These are phyloP conservation scores for Phytophthora capsici DNA, from an alignment of 352 stramenopile genomes.

Conservation along the genomic window DNA sequence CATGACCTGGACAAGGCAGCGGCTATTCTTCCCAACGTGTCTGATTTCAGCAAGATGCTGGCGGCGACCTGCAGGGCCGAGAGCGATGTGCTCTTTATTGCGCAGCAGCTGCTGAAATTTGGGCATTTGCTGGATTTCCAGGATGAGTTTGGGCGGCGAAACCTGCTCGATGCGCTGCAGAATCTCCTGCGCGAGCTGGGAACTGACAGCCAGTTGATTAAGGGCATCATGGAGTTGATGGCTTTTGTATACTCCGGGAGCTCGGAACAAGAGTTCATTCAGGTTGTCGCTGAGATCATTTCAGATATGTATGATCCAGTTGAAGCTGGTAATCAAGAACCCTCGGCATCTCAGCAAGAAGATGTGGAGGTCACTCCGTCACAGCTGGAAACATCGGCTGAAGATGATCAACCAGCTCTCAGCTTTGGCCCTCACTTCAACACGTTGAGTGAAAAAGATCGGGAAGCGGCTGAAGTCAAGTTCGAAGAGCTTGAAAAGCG, in stretches of 20 bases:
- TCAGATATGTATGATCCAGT: constrained; percentile 81
- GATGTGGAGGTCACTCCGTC: constrained; percentile 26
- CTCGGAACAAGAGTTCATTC: constrained; percentile 80
- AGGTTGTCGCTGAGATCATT: constrained; percentile 78
- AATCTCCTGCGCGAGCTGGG: constrained; percentile 63
- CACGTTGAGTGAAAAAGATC: constrained; percentile 61
- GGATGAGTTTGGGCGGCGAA: constrained; percentile 79
- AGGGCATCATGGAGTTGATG: constrained; percentile 78
- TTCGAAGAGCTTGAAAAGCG: constrained; percentile 72
- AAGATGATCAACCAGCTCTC: constrained; percentile 34
- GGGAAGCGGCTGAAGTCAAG: constrained; percentile 52
- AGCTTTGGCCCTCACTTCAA: constrained; percentile 32
- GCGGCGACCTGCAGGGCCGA: constrained; percentile 50
- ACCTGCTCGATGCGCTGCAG: constrained; percentile 68
- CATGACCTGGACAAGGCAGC: constrained; percentile 61
- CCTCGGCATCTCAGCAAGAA: constrained; percentile 20
- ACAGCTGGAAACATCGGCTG: constrained; percentile 31
- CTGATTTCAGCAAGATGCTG: constrained; percentile 76
- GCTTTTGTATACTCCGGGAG: constrained; percentile 73
- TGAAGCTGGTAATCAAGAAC: constrained; percentile 39
- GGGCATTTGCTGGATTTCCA: constrained; percentile 78
- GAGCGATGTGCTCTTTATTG: constrained; percentile 66
- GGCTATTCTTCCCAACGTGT: constrained; percentile 64
- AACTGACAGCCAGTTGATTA: constrained; percentile 66
- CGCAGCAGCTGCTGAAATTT: constrained; percentile 69